A percentile compares a stretch with the other conserved stretches of the same genome.
These are phyloP conservation scores for Moesziomyces sp. DNA, from an alignment of 1,284 basidiomycete species.

Conservation along the genomic window DNA sequence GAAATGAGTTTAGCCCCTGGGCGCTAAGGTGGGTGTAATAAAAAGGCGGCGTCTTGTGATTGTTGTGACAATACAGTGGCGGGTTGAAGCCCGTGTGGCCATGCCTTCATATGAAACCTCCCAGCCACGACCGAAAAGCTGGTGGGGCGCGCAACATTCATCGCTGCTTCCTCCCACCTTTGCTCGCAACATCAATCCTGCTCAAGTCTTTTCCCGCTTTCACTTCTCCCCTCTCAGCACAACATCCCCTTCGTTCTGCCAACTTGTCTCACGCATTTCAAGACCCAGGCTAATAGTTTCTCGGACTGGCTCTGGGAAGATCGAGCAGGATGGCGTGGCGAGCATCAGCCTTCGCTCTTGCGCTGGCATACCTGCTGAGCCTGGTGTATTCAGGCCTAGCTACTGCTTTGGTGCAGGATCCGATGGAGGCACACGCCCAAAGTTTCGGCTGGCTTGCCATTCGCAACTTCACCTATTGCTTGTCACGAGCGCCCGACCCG, in stretches of 20 bases:
- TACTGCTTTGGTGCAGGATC: slow-evolving; percentile 9
- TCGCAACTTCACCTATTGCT: slow-evolving; percentile 39
- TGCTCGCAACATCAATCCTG: too few species aligned
- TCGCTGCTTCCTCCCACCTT: background rate
- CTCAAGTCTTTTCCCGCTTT: too few species aligned
- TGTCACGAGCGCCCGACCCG: slow-evolving; percentile 18
- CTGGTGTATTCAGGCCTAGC: background rate
- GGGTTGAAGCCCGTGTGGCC: too few species aligned
- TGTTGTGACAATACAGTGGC: background rate
- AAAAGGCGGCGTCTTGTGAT: background rate
- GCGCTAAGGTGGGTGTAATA: background rate
- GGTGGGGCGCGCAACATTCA: background rate
- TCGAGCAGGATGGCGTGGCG: too few species aligned
- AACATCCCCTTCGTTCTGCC: too few species aligned
- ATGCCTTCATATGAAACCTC: background rate
- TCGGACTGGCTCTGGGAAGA: too few species aligned
- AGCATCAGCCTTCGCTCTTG: background rate
- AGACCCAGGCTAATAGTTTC: too few species aligned
- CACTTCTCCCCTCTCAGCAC: too few species aligned
- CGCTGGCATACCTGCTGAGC: background rate
- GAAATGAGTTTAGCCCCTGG: background rate
- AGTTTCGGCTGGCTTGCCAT: slow-evolving; percentile 43
- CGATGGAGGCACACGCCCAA: slow-evolving; percentile 27
- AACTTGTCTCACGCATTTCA: too few species aligned
- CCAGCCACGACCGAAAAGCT: background rate